A percentile compares a stretch with the other conserved stretches of the same genome.
phyloP scores from a whole-genome alignment of 371 early-diverging fungal species.

The Mucor ambiguus region DNA sequence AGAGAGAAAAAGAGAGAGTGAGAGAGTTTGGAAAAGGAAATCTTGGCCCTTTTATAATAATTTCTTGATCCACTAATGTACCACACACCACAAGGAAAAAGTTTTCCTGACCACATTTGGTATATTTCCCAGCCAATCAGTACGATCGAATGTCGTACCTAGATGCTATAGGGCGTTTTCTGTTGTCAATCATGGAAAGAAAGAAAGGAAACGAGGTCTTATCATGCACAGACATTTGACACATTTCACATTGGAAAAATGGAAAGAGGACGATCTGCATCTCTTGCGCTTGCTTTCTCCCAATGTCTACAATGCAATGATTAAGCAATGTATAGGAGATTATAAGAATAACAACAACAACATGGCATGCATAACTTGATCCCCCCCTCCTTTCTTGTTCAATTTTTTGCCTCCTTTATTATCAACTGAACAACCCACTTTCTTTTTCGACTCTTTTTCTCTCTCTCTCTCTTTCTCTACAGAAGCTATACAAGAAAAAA shows the following conservation, averaged over 20 bases:
- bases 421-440: neutral
- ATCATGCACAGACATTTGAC: neutral
- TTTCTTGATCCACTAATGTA: conserved; percentile 3
- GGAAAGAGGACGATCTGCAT: neutral
- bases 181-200: conserved; percentile 12
- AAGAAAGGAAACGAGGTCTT: neutral
- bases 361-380: conserved; percentile 8
- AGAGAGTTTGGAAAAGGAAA: neutral
- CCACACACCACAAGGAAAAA: neutral
- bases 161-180: neutral
- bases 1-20: neutral
- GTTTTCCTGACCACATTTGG: conserved; percentile 4
- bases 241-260: neutral
- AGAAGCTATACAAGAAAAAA: neutral
- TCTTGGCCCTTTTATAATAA: neutral
- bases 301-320: neutral
- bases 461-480: neutral
- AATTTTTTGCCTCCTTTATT: neutral
- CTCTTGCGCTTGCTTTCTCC: neutral
- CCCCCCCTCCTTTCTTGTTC: neutral
- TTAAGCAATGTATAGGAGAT: neutral
- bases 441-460: neutral
- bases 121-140: conserved; percentile 6
- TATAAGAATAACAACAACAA: neutral
- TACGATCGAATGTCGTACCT: neutral